Conservation (phyloP, 192 early-diverging fungal species). For the Coemansia sp. region DNA sequence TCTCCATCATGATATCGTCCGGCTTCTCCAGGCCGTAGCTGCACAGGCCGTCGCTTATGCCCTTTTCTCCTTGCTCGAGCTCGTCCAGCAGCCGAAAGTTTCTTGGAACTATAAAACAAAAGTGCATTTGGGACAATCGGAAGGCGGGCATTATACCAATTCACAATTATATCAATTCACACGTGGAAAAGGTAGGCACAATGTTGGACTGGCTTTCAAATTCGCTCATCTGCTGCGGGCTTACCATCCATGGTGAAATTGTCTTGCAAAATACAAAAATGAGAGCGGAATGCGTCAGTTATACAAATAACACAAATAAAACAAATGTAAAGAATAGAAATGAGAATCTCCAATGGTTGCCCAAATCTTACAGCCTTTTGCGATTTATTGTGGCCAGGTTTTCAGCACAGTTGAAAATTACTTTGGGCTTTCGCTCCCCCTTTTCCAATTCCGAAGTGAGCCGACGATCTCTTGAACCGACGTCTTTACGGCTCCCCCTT, state of each 20-base stretch:
- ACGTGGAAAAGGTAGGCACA: not conserved
- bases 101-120: conserved; percentile 75
- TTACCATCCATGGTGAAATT: conserved; percentile 3
- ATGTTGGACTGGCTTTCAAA: not conserved
- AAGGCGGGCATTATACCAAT: not conserved
- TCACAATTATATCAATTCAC: not conserved
- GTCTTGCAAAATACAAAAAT: not conserved
- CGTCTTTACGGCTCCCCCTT: no score
- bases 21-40: conserved; percentile 87
- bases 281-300: not conserved
- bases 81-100: conserved; percentile 97
- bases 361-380: not conserved
- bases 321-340: not conserved
- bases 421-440: no score
- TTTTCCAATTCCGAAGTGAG: no score
- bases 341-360: not conserved
- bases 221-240: not conserved
- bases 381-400: no score
- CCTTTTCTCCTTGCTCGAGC: conserved; percentile 97
- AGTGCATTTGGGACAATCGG: not conserved
- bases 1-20: conserved; percentile 70
- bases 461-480: no score
- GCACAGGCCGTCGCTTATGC: conserved; percentile 88
- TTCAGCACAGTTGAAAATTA: not conserved
- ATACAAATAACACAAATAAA: not conserved